These are phyloP conservation scores for Globisporangium irregulare DNA, from an alignment of 352 stramenopile genomes.

Conservation along the genomic window DNA sequence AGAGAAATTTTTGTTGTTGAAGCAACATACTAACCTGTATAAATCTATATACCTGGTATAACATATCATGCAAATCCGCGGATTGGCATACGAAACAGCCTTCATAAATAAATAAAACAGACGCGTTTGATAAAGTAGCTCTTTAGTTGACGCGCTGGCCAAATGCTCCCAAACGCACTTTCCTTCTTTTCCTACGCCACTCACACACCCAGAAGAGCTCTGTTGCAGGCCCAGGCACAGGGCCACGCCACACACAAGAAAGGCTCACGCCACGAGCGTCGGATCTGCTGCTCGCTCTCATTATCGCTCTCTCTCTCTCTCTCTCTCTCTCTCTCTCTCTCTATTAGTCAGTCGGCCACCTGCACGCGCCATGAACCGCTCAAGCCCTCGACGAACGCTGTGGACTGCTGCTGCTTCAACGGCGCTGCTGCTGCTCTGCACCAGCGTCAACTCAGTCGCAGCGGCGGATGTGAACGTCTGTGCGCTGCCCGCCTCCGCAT, in stretches of 20 bases:
- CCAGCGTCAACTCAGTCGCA: neutral
- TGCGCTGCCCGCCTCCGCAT: slow-evolving; percentile 22
- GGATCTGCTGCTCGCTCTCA: neutral
- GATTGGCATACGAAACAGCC: neutral
- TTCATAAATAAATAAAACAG: neutral
- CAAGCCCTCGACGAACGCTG: neutral
- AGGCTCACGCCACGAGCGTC: neutral
- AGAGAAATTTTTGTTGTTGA: slow-evolving; percentile 1
- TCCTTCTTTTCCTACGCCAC: neutral
- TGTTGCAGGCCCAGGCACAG: neutral
- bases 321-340: neutral
- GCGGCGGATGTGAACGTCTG: slow-evolving; percentile 12
- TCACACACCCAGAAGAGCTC: neutral
- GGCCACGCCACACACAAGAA: neutral
- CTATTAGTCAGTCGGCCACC: neutral
- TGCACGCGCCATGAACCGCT: neutral
- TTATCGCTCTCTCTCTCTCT: neutral
- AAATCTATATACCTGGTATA: neutral
- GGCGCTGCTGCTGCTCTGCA: neutral
- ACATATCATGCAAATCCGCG: neutral
- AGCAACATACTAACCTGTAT: neutral
- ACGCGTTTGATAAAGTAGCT: neutral
- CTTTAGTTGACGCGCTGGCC: slow-evolving; percentile 3
- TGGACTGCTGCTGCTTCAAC: neutral
- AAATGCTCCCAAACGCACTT: slow-evolving; percentile 1